phyloP scores from a whole-genome alignment of 2,329 filamentous ascomycete genomes.

The Plectosphaerella plurivora region DNA sequence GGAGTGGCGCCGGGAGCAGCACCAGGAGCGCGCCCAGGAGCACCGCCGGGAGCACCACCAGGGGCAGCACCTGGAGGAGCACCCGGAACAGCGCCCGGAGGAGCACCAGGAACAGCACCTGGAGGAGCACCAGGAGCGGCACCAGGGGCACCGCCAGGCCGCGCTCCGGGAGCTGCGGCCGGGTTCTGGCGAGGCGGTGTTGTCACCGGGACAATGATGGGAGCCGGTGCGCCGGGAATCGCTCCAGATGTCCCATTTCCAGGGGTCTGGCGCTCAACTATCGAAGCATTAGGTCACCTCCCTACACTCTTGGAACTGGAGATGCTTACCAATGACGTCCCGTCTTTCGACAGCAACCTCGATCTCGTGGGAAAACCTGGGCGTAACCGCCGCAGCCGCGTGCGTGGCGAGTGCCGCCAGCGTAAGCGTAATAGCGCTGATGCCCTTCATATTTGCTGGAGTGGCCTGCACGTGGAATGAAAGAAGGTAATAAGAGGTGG shows the following conservation, averaged over 20 bases:
- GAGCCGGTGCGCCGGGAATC: not conserved
- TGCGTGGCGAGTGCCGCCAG: constrained; percentile 11
- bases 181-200: not conserved
- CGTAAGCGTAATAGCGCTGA: constrained; percentile 6
- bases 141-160: not conserved
- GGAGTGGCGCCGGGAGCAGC: too few relatives aligned
- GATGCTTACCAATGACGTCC: not conserved
- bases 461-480: not conserved
- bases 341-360: not conserved
- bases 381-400: constrained; percentile 8
- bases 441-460: constrained; percentile 11
- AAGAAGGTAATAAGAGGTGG: not conserved
- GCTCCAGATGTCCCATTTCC: constrained; percentile 1
- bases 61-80: not conserved
- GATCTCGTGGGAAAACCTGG: not conserved
- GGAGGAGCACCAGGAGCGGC: not conserved
- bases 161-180: not conserved
- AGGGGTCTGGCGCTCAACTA: not conserved
- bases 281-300: not conserved
- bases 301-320: not conserved
- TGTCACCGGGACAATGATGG: not conserved
- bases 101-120: not conserved
- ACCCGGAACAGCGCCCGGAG: not conserved
- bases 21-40: too few relatives aligned
- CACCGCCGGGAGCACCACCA: not conserved